phyloP scores from a whole-genome alignment of 192 early-diverging fungal genomes.

The Coemansia sp. region DNA sequence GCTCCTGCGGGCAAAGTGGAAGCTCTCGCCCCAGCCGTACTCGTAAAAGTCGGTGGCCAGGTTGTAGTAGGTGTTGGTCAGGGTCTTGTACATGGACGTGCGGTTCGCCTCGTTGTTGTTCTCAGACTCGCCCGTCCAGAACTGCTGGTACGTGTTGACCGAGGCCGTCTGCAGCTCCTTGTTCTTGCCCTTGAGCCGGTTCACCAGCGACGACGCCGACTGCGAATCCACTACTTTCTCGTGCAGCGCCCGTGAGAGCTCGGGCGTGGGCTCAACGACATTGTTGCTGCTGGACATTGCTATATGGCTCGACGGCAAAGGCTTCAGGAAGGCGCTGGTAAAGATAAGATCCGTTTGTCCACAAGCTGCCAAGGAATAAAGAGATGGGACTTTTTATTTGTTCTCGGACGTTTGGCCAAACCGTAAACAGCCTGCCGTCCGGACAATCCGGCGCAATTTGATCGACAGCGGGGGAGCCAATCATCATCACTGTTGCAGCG shows the following conservation, averaged over 20 bases:
- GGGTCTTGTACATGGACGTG: constrained; percentile 54
- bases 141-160: constrained; percentile 65
- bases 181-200: constrained; percentile 54
- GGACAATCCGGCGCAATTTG: neutral
- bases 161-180: constrained; percentile 58
- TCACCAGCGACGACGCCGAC: constrained; percentile 34
- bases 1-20: constrained; percentile 88
- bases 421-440: neutral
- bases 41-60: constrained; percentile 82
- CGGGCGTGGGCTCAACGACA: constrained; percentile 43
- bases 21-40: constrained; percentile 83
- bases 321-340: neutral
- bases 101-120: constrained; percentile 62
- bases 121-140: constrained; percentile 59
- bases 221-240: constrained; percentile 32
- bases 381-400: too few species aligned
- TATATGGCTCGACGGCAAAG: neutral
- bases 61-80: constrained; percentile 80
- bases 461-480: too few species aligned
- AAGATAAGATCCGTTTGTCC: neutral
- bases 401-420: too few species aligned
- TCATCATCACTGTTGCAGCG: constrained; percentile 29
- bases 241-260: constrained; percentile 45
- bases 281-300: constrained; percentile 11
- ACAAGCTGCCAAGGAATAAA: neutral